phyloP scores from a whole-genome alignment of 441 rosid genomes.

The Syzygium syzygioides region DNA sequence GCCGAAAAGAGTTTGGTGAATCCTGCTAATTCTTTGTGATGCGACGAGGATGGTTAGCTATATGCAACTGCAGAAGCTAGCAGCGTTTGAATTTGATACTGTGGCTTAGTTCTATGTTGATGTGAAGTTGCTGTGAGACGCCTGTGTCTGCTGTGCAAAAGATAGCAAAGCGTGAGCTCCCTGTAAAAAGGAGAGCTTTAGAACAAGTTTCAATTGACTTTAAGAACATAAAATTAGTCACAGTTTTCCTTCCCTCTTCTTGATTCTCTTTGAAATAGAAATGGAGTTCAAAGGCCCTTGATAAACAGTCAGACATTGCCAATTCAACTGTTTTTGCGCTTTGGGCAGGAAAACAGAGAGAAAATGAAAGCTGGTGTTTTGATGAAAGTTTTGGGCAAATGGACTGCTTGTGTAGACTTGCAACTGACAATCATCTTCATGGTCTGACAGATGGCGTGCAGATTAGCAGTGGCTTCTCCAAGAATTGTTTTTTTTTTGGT shows the following conservation, averaged over 20 bases:
- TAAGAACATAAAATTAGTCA: neutral
- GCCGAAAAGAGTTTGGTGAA: neutral
- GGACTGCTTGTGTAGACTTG: neutral
- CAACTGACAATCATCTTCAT: neutral
- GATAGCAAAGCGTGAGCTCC: neutral
- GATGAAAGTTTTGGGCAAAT: neutral
- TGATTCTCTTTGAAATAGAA: neutral
- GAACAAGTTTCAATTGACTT: neutral
- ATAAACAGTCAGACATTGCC: neutral
- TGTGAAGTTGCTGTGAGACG: neutral
- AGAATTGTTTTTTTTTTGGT: too few species aligned
- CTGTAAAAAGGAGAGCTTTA: neutral
- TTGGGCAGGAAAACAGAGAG: neutral
- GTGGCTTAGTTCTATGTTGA: neutral
- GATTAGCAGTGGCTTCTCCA: conserved; percentile 18
- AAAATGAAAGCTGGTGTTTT: neutral
- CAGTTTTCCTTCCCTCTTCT: neutral
- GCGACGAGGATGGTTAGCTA: neutral
- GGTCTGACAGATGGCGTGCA: conserved; percentile 24
- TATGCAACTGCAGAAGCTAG: neutral
- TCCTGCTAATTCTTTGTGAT: neutral
- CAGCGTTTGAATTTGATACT: neutral
- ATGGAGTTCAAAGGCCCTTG: neutral
- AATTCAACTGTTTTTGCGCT: neutral
- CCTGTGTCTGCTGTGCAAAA: neutral